Evolutionary conservation across 371 early-diverging fungal species (phyloP), one percentile per base, ranked within the genome.

Genomic region (Mucor racemosus): DNA sequence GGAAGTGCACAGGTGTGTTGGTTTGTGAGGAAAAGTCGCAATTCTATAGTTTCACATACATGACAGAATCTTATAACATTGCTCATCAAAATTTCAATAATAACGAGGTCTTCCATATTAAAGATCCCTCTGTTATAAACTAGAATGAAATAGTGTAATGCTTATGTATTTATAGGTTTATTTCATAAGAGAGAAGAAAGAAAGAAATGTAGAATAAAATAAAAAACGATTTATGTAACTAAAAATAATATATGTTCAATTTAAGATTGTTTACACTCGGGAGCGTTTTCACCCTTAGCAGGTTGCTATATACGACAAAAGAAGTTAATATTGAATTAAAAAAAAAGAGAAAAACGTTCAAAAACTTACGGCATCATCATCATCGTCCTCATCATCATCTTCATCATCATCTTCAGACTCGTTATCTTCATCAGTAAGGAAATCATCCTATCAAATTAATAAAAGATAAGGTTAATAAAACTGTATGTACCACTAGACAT

Each of bases 231-330:
- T 59, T 59, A 42, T 41, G 42, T 26, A 59, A 38, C 6, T 39
- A 9, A 17, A 26, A 41, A 17, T 58, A 39, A 42, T 6, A 11
- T 42, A 41, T 42, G 33, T 19, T 19, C 11, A 13, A 58, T 54
- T 81, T 83, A 83, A 69, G 79, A 79, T 74, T 88, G 86, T 69
- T 88, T 88, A 78, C 88, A 88, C 75, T 88, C 88, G 46, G 88
- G 88, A 54, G 87, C 84, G 65, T 85, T 84, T 75, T 86, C 84
- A 63, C 76, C 79, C 78, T 83, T 78, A 56, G 76, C 63, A 64
- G 81, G 76, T 69, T 72, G 60, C 74, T 74, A 64, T 40, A 31
- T 38, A 38, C 1, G 11, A 38, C 4, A 73, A 55, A 54, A 33
- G 53, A 15, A 62, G 5, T 15, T 14, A 64, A 15, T 48, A 13